Conservation (phyloP, 148 eudicot species). For the Diospyros lotus region DNA sequence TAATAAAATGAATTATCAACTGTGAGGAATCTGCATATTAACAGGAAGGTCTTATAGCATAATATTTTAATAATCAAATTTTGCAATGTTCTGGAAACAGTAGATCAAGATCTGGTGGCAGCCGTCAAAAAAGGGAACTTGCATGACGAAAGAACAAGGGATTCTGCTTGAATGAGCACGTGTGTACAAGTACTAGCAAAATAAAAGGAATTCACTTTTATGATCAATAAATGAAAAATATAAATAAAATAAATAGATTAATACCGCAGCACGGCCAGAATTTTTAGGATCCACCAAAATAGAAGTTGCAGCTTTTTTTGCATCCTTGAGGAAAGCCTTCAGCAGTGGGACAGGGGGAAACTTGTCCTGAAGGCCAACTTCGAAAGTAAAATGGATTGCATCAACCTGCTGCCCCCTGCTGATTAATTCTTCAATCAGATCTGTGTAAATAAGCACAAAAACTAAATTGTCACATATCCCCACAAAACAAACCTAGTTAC, state of each 20-base stretch:
- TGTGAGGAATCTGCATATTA: too few relatives aligned
- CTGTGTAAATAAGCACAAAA: constrained; percentile 36
- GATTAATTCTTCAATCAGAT: constrained; percentile 87
- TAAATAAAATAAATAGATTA: neutral
- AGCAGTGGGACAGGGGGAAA: constrained; percentile 83
- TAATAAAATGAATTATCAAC: too few relatives aligned
- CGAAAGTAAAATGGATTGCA: constrained; percentile 86
- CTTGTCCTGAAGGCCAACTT: constrained; percentile 77
- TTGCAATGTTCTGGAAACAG: too few relatives aligned
- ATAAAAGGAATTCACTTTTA: neutral
- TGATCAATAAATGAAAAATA: neutral
- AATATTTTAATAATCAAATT: too few relatives aligned
- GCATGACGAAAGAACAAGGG: neutral
- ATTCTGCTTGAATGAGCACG: too few relatives aligned
- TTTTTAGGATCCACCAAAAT: constrained; percentile 77
- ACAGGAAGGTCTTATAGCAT: too few relatives aligned
- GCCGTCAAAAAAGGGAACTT: too few relatives aligned
- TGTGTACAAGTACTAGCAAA: neutral
- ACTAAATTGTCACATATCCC: neutral
- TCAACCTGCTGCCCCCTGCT: constrained; percentile 95
- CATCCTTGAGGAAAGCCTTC: constrained; percentile 84
- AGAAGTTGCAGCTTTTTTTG: constrained; percentile 78
- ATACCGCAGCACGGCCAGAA: constrained; percentile 55
- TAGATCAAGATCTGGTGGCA: too few relatives aligned
- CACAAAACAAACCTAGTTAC: neutral